Evolutionary conservation across 75 land plant species (phyloP).

Genomic region (Selaginella tamariscina): DNA sequence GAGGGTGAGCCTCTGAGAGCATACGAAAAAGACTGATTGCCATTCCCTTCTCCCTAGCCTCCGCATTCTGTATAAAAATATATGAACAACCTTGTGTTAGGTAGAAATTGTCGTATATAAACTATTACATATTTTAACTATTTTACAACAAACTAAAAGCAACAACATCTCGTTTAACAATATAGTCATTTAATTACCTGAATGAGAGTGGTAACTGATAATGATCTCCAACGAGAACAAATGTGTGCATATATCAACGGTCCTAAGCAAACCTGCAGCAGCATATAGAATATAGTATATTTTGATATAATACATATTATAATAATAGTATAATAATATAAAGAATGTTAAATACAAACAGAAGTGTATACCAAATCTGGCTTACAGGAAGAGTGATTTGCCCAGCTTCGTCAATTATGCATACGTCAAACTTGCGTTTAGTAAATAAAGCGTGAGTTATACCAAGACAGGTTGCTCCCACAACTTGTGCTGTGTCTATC

Average conservation of each 20-base stretch:
- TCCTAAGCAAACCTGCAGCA: constrained; percentile 62
- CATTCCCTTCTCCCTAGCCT: constrained; percentile 10
- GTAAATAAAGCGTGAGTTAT: constrained; percentile 55
- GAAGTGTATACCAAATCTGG: no score
- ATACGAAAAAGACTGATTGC: constrained; percentile 1
- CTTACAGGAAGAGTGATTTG: constrained; percentile 81
- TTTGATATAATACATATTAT: background rate
- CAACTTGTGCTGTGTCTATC: constrained; percentile 46
- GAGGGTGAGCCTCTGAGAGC: constrained; percentile 5
- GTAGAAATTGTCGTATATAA: no score
- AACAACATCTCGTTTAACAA: background rate
- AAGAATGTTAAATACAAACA: no score
- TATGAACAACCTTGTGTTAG: no score
- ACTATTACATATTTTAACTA: no score
- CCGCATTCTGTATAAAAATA: constrained; percentile 12
- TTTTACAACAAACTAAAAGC: no score
- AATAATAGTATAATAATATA: background rate
- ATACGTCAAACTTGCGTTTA: constrained; percentile 67
- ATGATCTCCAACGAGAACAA: constrained; percentile 92
- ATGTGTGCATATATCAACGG: constrained; percentile 67
- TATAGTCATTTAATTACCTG: constrained; percentile 31
- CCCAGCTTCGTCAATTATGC: constrained; percentile 93
- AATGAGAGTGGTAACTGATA: constrained; percentile 83
- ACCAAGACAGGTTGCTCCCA: constrained; percentile 78
- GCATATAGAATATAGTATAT: no score